Conservation (phyloP, 495 filamentous ascomycete species). For the Apodospora peruviana region DNA sequence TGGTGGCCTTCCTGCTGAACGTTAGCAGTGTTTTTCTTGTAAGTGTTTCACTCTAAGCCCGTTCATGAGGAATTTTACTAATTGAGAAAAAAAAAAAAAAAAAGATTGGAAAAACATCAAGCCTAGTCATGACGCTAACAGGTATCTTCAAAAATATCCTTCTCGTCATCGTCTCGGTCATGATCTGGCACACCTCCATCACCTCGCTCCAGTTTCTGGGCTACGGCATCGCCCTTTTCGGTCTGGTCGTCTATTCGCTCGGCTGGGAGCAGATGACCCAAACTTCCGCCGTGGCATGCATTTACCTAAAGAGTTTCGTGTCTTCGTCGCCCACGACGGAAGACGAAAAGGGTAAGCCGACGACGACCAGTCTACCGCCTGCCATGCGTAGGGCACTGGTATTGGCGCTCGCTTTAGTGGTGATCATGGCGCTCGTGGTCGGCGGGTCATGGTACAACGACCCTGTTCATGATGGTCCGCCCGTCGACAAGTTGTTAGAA, state of each 20-base stretch:
- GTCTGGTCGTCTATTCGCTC: conserved; percentile 63
- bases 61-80: neutral
- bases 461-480: neutral
- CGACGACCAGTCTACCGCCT: conserved; percentile 40
- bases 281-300: conserved; percentile 46
- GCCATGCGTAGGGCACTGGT: conserved; percentile 62
- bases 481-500: too few species aligned
- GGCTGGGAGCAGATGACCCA: conserved; percentile 63
- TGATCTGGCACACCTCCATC: conserved; percentile 61
- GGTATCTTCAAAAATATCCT: conserved; percentile 75
- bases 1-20: conserved; percentile 73
- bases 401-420: conserved; percentile 46
- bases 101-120: conserved; percentile 72
- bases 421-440: conserved; percentile 50
- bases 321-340: conserved; percentile 32
- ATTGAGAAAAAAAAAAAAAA: conserved; percentile 1
- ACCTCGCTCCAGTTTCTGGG: conserved; percentile 56
- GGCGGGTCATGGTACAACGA: conserved; percentile 13
- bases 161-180: conserved; percentile 57
- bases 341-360: conserved; percentile 1
- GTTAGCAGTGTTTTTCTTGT: conserved; percentile 72
- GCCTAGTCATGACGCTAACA: conserved; percentile 68
- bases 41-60: conserved; percentile 11
- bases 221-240: conserved; percentile 58
- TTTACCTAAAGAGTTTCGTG: conserved; percentile 56